Evolutionary conservation across 1,139 yeast species (phyloP).

Genomic region (Saccharomyces uvarum): DNA sequence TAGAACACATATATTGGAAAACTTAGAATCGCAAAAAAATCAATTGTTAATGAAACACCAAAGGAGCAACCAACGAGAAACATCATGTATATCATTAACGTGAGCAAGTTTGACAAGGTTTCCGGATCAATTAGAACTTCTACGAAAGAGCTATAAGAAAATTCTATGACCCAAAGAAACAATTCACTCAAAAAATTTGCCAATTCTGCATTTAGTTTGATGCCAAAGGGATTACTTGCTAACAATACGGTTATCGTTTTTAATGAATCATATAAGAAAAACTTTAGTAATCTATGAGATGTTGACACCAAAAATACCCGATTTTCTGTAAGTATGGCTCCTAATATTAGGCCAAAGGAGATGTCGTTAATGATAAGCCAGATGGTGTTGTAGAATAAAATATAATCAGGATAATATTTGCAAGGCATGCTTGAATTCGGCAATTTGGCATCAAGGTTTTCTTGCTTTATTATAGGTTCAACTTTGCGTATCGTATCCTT

Average conservation of each 20-base stretch:
- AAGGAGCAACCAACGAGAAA: slow-evolving; percentile 58
- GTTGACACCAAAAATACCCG: slow-evolving; percentile 27
- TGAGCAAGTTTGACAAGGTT: slow-evolving; percentile 31
- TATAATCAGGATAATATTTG: slow-evolving; percentile 58
- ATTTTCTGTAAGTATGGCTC: slow-evolving; percentile 45
- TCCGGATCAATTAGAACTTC: slow-evolving; percentile 22
- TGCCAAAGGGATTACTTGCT: slow-evolving; percentile 88
- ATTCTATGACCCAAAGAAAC: slow-evolving; percentile 73
- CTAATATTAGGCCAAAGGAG: slow-evolving; percentile 59
- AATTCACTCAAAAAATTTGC: slow-evolving; percentile 82
- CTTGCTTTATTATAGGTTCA: neutral
- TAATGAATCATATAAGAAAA: slow-evolving; percentile 34
- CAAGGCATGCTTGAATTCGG: slow-evolving; percentile 18
- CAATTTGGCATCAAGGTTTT: neutral
- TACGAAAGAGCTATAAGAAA: slow-evolving; percentile 45
- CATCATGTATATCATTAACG: slow-evolving; percentile 39
- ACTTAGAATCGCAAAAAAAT: slow-evolving; percentile 54
- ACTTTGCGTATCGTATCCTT: neutral
- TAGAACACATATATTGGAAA: slow-evolving; percentile 73
- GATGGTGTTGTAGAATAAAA: slow-evolving; percentile 75
- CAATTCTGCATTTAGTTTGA: slow-evolving; percentile 80
- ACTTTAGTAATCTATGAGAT: slow-evolving; percentile 12
- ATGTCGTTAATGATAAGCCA: slow-evolving; percentile 86
- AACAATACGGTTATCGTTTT: slow-evolving; percentile 58
- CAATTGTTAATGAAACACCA: slow-evolving; percentile 58